Percentiles rank a stretch among this genome's conserved stretches.
Evolutionary conservation across 768 basidiomycete species (phyloP).

Genomic region (Melanogaster broomeanus): DNA sequence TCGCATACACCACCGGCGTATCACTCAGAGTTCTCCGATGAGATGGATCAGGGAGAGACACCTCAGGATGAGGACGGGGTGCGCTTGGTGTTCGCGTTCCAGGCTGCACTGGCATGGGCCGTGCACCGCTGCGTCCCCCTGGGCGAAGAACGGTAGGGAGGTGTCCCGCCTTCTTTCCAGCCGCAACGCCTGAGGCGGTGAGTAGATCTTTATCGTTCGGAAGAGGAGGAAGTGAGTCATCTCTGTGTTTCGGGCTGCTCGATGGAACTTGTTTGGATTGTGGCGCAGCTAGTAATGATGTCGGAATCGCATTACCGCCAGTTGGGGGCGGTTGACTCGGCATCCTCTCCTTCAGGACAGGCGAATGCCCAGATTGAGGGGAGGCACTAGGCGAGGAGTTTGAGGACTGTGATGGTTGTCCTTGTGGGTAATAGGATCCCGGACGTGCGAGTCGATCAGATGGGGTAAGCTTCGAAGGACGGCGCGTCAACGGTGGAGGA

Average conservation of each 20-base stretch:
- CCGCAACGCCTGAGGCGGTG: slow-evolving; percentile 18
- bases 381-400: slow-evolving; percentile 13
- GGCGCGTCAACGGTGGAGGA: slow-evolving; percentile 51
- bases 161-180: slow-evolving; percentile 17
- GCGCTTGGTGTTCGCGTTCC: slow-evolving; percentile 10
- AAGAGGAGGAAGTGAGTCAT: slow-evolving; percentile 43
- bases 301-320: slow-evolving; percentile 13
- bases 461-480: slow-evolving; percentile 54
- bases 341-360: slow-evolving; percentile 9
- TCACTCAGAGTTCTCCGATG: slow-evolving; percentile 15
- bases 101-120: slow-evolving; percentile 19
- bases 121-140: slow-evolving; percentile 24
- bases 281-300: slow-evolving; percentile 25
- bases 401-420: slow-evolving; percentile 17
- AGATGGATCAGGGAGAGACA: slow-evolving; percentile 2
- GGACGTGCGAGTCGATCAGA: slow-evolving; percentile 55
- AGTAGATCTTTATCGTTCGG: slow-evolving; percentile 29
- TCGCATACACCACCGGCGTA: slow-evolving; percentile 8
- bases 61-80: slow-evolving; percentile 9
- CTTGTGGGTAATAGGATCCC: slow-evolving; percentile 21
- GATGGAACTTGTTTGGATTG: slow-evolving; percentile 7
- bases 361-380: slow-evolving; percentile 12
- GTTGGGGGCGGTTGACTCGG: slow-evolving; percentile 4
- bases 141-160: slow-evolving; percentile 49
- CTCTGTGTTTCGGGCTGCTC: slow-evolving; percentile 17